Evolutionary conservation across 2,329 filamentous ascomycete genomes (phyloP).

Genomic region (Cladosporium velox): DNA sequence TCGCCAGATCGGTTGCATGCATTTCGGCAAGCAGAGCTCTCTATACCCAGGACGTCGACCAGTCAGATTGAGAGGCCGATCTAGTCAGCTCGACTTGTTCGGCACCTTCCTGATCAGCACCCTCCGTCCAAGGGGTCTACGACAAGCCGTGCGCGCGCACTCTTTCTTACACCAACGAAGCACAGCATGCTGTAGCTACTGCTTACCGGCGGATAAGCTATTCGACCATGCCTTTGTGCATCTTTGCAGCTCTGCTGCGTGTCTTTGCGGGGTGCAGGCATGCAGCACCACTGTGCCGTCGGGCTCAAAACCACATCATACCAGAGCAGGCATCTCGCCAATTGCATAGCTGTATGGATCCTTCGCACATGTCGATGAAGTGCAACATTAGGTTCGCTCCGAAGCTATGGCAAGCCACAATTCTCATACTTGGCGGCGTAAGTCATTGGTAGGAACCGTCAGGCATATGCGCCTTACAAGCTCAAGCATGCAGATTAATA

Average conservation of each 20-base stretch:
- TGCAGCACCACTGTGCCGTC: conserved; percentile 2
- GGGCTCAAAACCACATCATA: neutral
- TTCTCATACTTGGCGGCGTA: neutral
- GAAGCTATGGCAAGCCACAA: conserved; percentile 8
- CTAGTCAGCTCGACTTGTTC: neutral
- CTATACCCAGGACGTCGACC: neutral
- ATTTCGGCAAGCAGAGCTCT: conserved; percentile 4
- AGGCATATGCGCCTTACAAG: neutral
- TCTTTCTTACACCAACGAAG: neutral
- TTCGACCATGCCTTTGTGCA: neutral
- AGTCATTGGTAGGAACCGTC: neutral
- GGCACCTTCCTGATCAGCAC: conserved; percentile 8
- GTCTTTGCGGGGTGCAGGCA: conserved; percentile 14
- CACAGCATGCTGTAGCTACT: conserved; percentile 19
- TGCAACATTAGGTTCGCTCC: conserved; percentile 17
- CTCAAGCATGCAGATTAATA: neutral
- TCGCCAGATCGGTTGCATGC: conserved; percentile 15
- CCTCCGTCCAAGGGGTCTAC: neutral
- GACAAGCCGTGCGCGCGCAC: neutral
- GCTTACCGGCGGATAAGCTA: conserved; percentile 10
- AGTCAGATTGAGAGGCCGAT: neutral
- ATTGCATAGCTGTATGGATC: neutral
- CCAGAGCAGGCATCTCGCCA: neutral
- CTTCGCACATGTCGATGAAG: neutral
- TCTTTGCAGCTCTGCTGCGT: conserved; percentile 11